Evolutionary conservation across 2,329 filamentous ascomycete genomes (phyloP), one percentile per base, ranked within the genome.

Genomic region (Rhexocercosporidium sp.): DNA sequence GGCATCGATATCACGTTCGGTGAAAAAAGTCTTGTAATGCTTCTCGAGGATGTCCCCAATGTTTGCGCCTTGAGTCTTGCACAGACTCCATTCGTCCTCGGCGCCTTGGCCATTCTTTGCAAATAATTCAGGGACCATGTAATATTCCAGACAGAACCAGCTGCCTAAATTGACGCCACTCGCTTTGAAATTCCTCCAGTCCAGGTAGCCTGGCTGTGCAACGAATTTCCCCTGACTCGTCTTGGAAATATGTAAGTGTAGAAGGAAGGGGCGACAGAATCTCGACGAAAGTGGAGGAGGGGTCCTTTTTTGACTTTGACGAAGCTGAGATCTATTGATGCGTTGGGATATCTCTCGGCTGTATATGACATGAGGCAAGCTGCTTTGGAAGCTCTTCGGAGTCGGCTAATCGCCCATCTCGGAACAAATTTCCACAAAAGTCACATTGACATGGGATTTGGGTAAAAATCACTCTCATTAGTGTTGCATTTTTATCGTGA

Each of bases 121-220:
- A 53, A 22, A 53, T 8, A 53, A 53, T 3, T 53, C 49, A 18
- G 49, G 49, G n/a, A 25, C 22, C 49, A 53, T 53, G 16, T 16
- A 53, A 8, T 16, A 11, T 27, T 53, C 49, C 27, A 53, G 22
- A 16, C 22, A 31, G 27, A 53, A 53, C 22, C 22, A 53, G 5
- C 22, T 53, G 14, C 22, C 49, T 11, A 53, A 20, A 31, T 53
- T 53, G 49, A 53, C 22, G 12, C 49, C 49, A 27, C 27, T 53
- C 16, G 49, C 49, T 31, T 53, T 53, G 49, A 53, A 53, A 12
- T 53, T 18, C 34, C 49, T 53, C 49, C 49, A 53, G 11, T 53
- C n/a, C 27, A 53, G 20, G 27, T 53, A 25, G 12, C 49, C 49
- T 8, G 22, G 14, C 3, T 53, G 22, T 1, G 20, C 49, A 8